These are phyloP conservation scores for Populus hybrid DNA, from an alignment of 441 rosid species.

Conservation along the genomic window DNA sequence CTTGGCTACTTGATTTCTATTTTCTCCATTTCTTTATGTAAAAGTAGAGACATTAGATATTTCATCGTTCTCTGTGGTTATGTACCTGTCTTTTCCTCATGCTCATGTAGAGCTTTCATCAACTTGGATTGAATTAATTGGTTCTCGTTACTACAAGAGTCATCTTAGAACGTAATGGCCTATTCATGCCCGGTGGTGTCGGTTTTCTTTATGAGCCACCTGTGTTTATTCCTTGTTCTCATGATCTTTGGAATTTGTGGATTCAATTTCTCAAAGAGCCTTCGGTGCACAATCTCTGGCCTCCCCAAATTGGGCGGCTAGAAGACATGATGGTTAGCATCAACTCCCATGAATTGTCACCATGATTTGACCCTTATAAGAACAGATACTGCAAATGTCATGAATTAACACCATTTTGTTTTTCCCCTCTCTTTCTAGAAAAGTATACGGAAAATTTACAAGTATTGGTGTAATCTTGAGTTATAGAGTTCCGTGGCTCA, in stretches of 20 bases:
- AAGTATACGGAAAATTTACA: no score
- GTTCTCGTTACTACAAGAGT: slow-evolving; percentile 5
- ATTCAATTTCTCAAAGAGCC: slow-evolving; percentile 8
- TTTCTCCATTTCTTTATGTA: background rate
- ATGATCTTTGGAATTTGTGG: slow-evolving; percentile 24
- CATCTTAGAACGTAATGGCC: slow-evolving; percentile 5
- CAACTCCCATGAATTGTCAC: background rate
- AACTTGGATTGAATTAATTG: slow-evolving; percentile 8
- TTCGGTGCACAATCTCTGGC: slow-evolving; percentile 11
- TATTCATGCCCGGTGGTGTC: slow-evolving; percentile 17
- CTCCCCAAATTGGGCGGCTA: slow-evolving; percentile 30
- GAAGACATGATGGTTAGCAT: slow-evolving; percentile 6
- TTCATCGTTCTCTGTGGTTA: background rate
- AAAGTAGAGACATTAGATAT: slow-evolving; percentile 4
- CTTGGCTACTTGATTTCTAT: background rate
- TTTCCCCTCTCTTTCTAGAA: no score
- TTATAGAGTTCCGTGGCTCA: background rate
- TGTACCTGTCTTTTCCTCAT: slow-evolving; percentile 9
- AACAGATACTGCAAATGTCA: no score
- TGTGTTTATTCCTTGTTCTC: slow-evolving; percentile 11
- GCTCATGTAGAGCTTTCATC: slow-evolving; percentile 13
- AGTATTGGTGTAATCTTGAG: background rate
- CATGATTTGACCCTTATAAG: background rate
- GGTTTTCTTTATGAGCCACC: slow-evolving; percentile 35
- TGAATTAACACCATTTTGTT: no score